Evolutionary conservation across 805 yeast species (phyloP), one percentile per base, ranked within the genome.

Genomic region (Starmerella potacharoeniae): DNA sequence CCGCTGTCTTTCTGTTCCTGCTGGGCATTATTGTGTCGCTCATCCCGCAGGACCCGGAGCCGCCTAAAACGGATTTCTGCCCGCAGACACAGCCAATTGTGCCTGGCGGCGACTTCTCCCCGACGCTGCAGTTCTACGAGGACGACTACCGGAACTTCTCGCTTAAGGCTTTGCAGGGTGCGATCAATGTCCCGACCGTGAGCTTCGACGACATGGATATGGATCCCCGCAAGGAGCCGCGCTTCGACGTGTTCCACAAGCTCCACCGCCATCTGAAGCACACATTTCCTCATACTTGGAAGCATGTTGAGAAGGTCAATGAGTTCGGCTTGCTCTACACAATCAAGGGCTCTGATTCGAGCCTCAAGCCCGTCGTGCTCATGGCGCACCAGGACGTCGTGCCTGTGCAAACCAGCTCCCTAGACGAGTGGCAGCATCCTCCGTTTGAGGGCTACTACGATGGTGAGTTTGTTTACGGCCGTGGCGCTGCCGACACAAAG

Each of bases 301-400:
- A 68, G 30, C 63, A 69, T n/a, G 73, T 81, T 17, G 79, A 76
- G 57, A 75, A 67, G 14, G 77, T 84, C 51, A 84, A 84, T 66
- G 73, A 77, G 5, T 77, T 79, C 58, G 88, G 86, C 1, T 70
- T 86, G 44, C 73, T 86, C 1, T 76, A 72, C 64, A 81, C 86
- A n/a, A 80, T 86, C 78, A 64, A 73, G 55, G 93, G 95, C 6
- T 66, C 78, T 5, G 64, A 77, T 47, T 43, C 64, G 14, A 52
- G 65, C 4, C 69, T 82, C 58, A 82, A 83, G 66, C 95, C 95
- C n/a, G 62, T 81, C 31, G 64, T 86, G 68, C 71, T 86, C 47
- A 78, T 84, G 63, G 88, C 91, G 1, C 95, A 86, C 66, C 85
- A 80, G 68, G 95, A 86, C 63, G 86, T 83, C 3, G 95, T 86